These are phyloP conservation scores for Beta lomatogona DNA, from an alignment of 179 eudicot species.

Conservation along the genomic window DNA sequence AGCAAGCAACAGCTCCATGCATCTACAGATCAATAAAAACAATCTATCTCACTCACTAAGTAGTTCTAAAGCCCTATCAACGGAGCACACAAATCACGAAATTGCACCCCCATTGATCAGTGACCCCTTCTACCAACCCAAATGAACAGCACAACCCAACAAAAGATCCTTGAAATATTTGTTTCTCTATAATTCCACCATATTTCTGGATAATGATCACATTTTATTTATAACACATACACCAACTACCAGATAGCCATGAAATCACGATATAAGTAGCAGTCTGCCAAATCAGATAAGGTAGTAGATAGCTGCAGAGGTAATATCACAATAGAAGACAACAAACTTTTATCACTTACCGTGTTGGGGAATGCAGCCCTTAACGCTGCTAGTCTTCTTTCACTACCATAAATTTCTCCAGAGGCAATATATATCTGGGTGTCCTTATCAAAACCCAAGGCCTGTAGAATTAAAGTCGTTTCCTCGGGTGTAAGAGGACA, in stretches of 20 bases:
- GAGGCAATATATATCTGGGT: constrained; percentile 94
- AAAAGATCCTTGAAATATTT: not conserved
- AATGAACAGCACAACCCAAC: not conserved
- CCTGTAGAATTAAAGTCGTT: constrained; percentile 66
- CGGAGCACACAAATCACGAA: not conserved
- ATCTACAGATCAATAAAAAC: too few species aligned
- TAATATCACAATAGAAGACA: constrained; percentile 2
- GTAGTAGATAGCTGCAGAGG: constrained; percentile 6
- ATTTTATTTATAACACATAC: not conserved
- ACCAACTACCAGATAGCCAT: not conserved
- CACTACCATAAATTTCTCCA: constrained; percentile 93
- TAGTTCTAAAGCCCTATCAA: not conserved
- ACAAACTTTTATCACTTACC: constrained; percentile 48
- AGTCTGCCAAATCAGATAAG: constrained; percentile 3
- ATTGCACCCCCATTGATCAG: not conserved
- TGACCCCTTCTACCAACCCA: not conserved
- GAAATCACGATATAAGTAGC: not conserved
- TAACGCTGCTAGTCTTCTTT: constrained; percentile 73
- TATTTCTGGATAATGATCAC: not conserved
- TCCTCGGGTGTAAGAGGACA: constrained; percentile 99
- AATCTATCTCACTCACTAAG: not conserved
- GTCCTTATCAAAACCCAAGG: constrained; percentile 67
- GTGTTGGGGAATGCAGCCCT: constrained; percentile 74
- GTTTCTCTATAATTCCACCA: not conserved
- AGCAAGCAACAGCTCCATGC: not conserved